A percentile compares a stretch with the other conserved stretches of the same genome.
phyloP scores from a whole-genome alignment of 345 rosid genomes.

The Lepidium sativum region DNA sequence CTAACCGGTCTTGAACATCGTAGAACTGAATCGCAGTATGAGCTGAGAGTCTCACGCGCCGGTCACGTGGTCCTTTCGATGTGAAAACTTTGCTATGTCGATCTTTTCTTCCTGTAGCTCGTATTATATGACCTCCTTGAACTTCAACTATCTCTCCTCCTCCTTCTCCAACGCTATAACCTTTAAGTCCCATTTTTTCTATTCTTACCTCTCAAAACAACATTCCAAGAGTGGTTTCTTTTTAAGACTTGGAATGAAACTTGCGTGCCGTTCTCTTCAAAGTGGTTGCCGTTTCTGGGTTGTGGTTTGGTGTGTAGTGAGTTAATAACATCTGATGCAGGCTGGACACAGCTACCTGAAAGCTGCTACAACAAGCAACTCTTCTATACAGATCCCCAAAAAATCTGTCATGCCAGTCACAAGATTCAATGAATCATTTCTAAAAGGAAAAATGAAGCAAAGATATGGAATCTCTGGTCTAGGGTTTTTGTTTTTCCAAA shows the following conservation, averaged over 20 bases:
- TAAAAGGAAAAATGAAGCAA: background rate
- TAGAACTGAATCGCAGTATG: slow-evolving; percentile 85
- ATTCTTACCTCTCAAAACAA: slow-evolving; percentile 17
- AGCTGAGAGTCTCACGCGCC: slow-evolving; percentile 74
- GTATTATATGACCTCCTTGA: slow-evolving; percentile 71
- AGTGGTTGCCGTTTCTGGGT: slow-evolving; percentile 26
- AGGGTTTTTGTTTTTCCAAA: slow-evolving; percentile 15
- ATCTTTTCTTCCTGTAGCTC: slow-evolving; percentile 68
- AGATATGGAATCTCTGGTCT: slow-evolving; percentile 14
- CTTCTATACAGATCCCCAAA: slow-evolving; percentile 45
- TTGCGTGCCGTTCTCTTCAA: slow-evolving; percentile 24
- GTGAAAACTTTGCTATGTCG: slow-evolving; percentile 84
- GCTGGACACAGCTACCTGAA: slow-evolving; percentile 31
- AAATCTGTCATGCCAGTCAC: slow-evolving; percentile 37
- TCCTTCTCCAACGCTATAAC: slow-evolving; percentile 18
- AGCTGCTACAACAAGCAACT: slow-evolving; percentile 27
- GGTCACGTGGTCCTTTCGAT: slow-evolving; percentile 70
- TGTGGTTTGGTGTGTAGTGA: slow-evolving; percentile 21
- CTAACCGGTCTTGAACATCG: slow-evolving; percentile 83
- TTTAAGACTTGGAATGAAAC: slow-evolving; percentile 1
- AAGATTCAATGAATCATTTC: slow-evolving; percentile 31
- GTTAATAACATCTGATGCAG: slow-evolving; percentile 27
- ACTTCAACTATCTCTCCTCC: slow-evolving; percentile 68
- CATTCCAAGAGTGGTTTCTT: background rate
- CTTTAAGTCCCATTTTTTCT: slow-evolving; percentile 36